These are phyloP conservation scores for Mortierella sp. DNA, from an alignment of 371 early-diverging fungal genomes.

Conservation along the genomic window DNA sequence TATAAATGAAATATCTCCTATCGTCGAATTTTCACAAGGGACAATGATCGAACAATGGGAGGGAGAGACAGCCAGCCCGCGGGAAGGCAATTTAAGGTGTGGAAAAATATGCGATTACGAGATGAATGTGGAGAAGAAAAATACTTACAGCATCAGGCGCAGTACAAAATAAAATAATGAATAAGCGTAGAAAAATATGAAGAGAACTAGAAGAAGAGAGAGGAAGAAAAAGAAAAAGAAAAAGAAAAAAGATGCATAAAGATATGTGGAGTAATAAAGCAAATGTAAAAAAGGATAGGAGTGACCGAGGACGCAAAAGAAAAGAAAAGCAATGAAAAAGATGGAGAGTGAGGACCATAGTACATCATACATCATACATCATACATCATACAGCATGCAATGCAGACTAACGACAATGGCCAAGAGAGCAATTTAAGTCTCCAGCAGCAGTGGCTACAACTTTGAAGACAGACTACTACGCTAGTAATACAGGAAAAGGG, in stretches of 20 bases:
- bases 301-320: no score
- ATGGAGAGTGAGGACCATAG: not conserved
- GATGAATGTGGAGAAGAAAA: not conserved
- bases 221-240: not conserved
- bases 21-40: not conserved
- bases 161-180: not conserved
- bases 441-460: not conserved
- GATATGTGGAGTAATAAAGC: no score
- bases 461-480: no score
- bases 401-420: not conserved
- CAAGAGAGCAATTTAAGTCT: constrained; percentile 2
- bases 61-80: not conserved
- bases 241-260: not conserved
- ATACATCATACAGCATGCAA: not conserved
- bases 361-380: no score
- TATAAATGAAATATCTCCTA: not conserved
- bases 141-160: not conserved
- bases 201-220: not conserved
- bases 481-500: no score
- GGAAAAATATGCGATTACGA: not conserved
- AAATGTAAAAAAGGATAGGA: no score
- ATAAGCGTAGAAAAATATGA: no score
- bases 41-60: not conserved
- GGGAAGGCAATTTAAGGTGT: not conserved
- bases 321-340: not conserved